Base-by-base conservation (phyloP, 2,329 filamentous ascomycete species). In the Colletotrichum spaethianum region DNA sequence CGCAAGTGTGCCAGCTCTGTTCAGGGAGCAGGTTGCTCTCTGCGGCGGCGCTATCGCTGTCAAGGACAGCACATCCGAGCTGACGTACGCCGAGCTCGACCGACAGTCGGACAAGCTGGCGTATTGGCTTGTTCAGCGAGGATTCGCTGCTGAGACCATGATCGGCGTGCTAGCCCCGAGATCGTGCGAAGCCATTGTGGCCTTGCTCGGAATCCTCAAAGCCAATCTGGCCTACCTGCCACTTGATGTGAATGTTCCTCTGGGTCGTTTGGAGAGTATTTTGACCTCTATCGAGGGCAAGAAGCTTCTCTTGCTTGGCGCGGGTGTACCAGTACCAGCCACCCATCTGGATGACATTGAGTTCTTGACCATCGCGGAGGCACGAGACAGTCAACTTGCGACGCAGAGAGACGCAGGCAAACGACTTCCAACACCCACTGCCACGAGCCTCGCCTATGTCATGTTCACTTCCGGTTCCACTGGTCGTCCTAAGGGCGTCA, bases 381-480 rank as follows among this genome's bases (percentile, higher is more conserved):
- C 42, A 9, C 38, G 28, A 9, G 42, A 31, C n/a, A n/a, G 28
- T 8, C 33, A 57, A 6, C 12, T 14, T 33, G 28, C 36, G 33
- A 44, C 50, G 4, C 50, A 16, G 11, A 8, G 20, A 33, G 6
- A 0, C 50, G 12, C 28, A 11, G 23, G 4, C n/a, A 53, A 31
- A 53, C 50, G 11, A 1, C 50, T 59, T 3, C 40, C 33, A 4
- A 23, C 16, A 40, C 56, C 33, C 14, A 53, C 57, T 0, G 52
- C 74, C 3, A 66, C 48, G 6, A 77, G 71, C 40, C 73, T 76
- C 23, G 74, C 74, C 4, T 78, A 79, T 36, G 85, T 87, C 74
- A 85, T 87, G 77, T 87, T 86, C 75, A 87, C 86, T 26, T 87
- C 86, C 14, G 86, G 86, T 20, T 87, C 84, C 8, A 88, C 86